Base-by-base conservation (phyloP, 345 rosid species). In the Diplotaxis tenuifolia region DNA sequence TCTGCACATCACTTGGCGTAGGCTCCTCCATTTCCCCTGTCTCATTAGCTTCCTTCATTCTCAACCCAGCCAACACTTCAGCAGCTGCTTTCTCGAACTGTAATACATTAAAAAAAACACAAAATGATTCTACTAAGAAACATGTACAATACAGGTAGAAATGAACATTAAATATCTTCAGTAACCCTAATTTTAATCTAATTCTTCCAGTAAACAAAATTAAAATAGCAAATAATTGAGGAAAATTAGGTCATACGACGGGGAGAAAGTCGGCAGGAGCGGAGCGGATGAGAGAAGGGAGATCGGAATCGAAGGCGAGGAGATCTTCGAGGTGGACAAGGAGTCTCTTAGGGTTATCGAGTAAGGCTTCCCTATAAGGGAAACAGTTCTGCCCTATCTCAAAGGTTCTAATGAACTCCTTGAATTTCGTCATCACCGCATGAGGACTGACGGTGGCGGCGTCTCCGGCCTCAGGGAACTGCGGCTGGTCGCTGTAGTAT, bases 1-100 rank as follows among this genome's bases (percentile, higher is more conserved):
- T 87, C 80, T 95, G 96, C 21, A 92, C 96, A 62, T 89, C 93
- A 18, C 54, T 64, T 1, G 82, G 62, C 66, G 83, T 72, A 0
- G 96, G 93, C 57, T 95, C 97, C 78, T 82, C 96, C 89, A 88
- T 88, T 75, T 92, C 96, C 36, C 97, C 96, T 2, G 86, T 76
- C 72, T 92, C 91, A 9, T 81, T 89, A 2, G 85, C 80, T 66
- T 85, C 92, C 78, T 84, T 92, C 83, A 88, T 85, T 85, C 83
- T 86, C 81, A 90, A 74, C 76, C 96, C 81, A 56, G 83, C 90
- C 53, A 89, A 75, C 60, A 90, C 99, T 86, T 92, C 99, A 6
- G 81, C 87, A 1, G 97, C 99, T 2, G 97, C 99, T 3, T 85
- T 87, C 90, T 92, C 97, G 45, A 95, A 88, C 97, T 91, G 67